Percentiles rank a stretch among this genome's conserved stretches.
These are phyloP conservation scores for Malassezia slooffiae DNA, from an alignment of 1,284 basidiomycete species.

Conservation along the genomic window DNA sequence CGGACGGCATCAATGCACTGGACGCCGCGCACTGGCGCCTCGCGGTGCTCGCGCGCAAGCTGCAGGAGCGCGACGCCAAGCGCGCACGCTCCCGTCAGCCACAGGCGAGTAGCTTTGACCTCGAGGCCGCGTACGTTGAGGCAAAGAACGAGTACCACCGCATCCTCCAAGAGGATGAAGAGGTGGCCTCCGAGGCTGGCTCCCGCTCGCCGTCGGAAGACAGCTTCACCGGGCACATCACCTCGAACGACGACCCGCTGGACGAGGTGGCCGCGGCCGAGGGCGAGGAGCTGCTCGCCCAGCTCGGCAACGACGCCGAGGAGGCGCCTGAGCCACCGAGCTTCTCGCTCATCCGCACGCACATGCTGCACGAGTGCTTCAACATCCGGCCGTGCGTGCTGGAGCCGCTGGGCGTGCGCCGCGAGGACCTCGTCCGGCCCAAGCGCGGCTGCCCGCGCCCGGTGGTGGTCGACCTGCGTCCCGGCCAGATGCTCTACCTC, in stretches of 20 bases:
- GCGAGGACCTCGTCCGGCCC: neutral
- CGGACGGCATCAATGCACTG: constrained; percentile 35
- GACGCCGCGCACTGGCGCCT: constrained; percentile 39
- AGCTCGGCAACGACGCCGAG: constrained; percentile 9
- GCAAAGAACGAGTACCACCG: constrained; percentile 5
- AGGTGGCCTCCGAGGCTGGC: constrained; percentile 6
- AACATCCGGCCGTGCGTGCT: constrained; percentile 17
- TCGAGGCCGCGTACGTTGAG: constrained; percentile 16
- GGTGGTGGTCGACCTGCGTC: constrained; percentile 30
- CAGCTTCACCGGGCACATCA: no score
- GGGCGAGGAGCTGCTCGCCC: constrained; percentile 19
- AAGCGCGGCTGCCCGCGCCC: constrained; percentile 30
- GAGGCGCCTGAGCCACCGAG: constrained; percentile 41
- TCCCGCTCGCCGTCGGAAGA: constrained; percentile 7
- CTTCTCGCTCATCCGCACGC: constrained; percentile 34
- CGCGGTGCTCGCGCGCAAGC: neutral
- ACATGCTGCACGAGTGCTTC: constrained; percentile 29
- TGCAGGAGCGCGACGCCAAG: neutral
- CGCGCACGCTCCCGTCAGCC: constrained; percentile 11
- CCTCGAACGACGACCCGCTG: constrained; percentile 20
- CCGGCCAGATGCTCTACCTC: constrained; percentile 45
- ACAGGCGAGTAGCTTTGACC: no score
- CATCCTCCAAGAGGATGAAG: constrained; percentile 4
- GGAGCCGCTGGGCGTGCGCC: constrained; percentile 6
- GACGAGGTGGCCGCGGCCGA: constrained; percentile 27